Base-by-base conservation (phyloP, 2,329 filamentous ascomycete genomes). In the Verticillium tricorpus region DNA sequence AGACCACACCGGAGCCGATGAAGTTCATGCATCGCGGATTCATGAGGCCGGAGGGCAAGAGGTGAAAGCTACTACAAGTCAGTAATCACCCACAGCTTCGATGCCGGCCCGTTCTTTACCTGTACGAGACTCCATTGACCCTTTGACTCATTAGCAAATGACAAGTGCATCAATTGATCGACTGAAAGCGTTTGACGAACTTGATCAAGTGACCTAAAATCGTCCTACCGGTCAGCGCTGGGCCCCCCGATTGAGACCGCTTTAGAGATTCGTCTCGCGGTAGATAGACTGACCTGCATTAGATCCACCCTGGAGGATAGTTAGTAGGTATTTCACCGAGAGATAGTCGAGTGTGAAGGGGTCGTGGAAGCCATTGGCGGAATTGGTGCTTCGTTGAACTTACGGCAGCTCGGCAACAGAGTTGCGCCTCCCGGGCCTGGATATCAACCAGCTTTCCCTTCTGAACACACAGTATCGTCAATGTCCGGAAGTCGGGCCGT, bases 1-100 rank as follows among this genome's bases (percentile, higher is more conserved):
- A 40, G 7, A 59, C 57, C 22, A 59, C 57, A 54, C 57, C 57
- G 40, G 35, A 50, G 15, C 57, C 57, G 28, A 59, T 59, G 39
- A 59, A 40, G 57, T 59, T 59, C 22, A 52, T 34, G 89, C 81
- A 74, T 91, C 85, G 67, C 91, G 86, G 63, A 17, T 40, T 50
- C 57, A 59, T 59, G 57, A 59, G 57, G 9, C 57, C 57, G 8
- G 57, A 59, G n/a, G 57, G 57, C 22, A 59, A 40, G n/a, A 59
- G 57, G 31, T 59, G 57, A 35, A 59, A 59, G 57, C 40, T 40
- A 77, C 64, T 39, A n/a, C 28, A 61, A 58, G 60, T 73, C 61
- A 72, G 67, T 56, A 65, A 35, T 14, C 31, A 45, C 17, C 40
- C 56, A 61, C 57, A 63, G 50, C 61, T 65, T 64, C 40, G 61